These are phyloP conservation scores for Bipolaris sorokiniana DNA, from an alignment of 2,329 filamentous ascomycete species.

Conservation along the genomic window DNA sequence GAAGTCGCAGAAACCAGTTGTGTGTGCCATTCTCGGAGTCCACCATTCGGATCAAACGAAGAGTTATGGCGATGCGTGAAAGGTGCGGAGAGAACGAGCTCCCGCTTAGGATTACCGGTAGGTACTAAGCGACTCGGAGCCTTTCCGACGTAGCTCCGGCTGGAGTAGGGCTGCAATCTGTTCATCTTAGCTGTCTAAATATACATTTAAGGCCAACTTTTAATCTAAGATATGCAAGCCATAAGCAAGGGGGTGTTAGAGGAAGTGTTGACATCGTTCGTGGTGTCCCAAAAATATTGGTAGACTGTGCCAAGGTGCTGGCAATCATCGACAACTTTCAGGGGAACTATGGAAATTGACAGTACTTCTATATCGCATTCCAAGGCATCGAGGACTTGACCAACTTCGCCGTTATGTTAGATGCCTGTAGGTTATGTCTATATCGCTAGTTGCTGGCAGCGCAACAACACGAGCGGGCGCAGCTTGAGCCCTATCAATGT, in stretches of 20 bases:
- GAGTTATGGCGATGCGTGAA: neutral
- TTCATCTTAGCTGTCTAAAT: neutral
- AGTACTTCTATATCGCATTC: neutral
- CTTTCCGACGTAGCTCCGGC: neutral
- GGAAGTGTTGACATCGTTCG: neutral
- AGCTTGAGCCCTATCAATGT: neutral
- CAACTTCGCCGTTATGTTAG: neutral
- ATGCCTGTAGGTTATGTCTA: neutral
- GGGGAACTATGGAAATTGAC: neutral
- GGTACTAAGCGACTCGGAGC: neutral
- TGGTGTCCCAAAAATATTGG: neutral
- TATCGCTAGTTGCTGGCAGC: too few species aligned
- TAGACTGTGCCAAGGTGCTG: neutral
- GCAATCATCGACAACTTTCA: neutral
- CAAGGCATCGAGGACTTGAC: neutral
- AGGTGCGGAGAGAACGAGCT: neutral
- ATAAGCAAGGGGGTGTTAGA: neutral
- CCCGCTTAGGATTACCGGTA: neutral
- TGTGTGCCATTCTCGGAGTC: neutral
- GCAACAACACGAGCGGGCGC: too few species aligned
- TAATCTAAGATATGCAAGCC: neutral
- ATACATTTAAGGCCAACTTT: neutral
- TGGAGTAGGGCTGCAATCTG: neutral
- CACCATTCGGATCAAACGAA: neutral
- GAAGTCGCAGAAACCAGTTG: slow-evolving; percentile 2